phyloP scores from a whole-genome alignment of 139 green algal genomes.

The Chlorella sp. region DNA sequence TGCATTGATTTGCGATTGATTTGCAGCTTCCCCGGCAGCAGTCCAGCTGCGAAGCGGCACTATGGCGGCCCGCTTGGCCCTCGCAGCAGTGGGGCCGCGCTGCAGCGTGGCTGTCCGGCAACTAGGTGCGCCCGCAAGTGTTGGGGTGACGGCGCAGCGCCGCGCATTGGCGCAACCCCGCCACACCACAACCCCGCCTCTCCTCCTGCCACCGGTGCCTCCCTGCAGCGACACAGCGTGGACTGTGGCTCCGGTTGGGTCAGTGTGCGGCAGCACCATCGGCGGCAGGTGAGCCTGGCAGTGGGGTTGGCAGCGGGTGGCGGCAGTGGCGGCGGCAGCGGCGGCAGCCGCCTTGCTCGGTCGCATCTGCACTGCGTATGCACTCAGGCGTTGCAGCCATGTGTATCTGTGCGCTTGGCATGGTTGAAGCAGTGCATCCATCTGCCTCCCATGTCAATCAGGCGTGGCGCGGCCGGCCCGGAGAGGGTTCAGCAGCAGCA shows the following conservation, averaged over 20 bases:
- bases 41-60: too few relatives aligned
- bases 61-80: too few relatives aligned
- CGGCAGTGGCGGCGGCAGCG: not conserved
- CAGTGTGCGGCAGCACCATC: constrained; percentile 7
- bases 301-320: not conserved
- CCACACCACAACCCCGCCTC: too few relatives aligned
- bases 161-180: too few relatives aligned
- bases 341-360: not conserved
- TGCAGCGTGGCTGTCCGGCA: not conserved
- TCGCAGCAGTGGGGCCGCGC: too few relatives aligned
- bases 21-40: not conserved
- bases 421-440: not conserved
- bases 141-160: not conserved
- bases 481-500: not conserved
- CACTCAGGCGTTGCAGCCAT: too few relatives aligned
- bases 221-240: constrained; percentile 10
- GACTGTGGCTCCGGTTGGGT: not conserved
- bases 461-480: not conserved
- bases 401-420: not conserved
- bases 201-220: not conserved
- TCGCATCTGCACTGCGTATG: not conserved
- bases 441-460: not conserved
- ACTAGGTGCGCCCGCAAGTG: not conserved
- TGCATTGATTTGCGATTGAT: not conserved
- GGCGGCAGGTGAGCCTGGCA: not conserved